phyloP scores from a whole-genome alignment of 441 rosid species.

The Rhodomyrtus psidioides region DNA sequence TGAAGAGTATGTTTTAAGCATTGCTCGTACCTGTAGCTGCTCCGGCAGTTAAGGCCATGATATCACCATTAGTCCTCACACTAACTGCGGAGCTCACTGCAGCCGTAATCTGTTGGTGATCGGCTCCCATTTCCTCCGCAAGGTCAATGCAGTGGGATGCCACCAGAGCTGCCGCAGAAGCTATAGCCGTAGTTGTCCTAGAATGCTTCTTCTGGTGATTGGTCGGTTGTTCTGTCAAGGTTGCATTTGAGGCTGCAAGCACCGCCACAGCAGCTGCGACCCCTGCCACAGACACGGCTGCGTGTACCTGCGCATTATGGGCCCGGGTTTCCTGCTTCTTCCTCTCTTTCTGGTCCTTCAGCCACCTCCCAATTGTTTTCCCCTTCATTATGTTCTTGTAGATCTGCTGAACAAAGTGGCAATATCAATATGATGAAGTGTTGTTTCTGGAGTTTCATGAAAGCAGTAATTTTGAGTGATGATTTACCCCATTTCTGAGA shows the following conservation, averaged over 20 bases:
- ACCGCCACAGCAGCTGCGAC: slow-evolving; percentile 93
- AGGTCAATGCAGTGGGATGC: slow-evolving; percentile 91
- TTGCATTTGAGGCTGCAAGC: slow-evolving; percentile 48
- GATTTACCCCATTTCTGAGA: slow-evolving; percentile 48
- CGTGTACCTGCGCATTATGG: slow-evolving; percentile 81
- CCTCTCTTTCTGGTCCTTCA: slow-evolving; percentile 88
- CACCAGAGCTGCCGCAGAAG: slow-evolving; percentile 84
- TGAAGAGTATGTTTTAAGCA: background rate
- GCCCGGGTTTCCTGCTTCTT: slow-evolving; percentile 81
- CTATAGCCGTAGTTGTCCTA: slow-evolving; percentile 47
- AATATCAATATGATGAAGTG: background rate
- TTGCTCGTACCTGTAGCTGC: slow-evolving; percentile 79
- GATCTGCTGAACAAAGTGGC: slow-evolving; percentile 27
- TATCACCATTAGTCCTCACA: slow-evolving; percentile 75
- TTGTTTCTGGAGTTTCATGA: background rate
- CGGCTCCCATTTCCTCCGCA: slow-evolving; percentile 91
- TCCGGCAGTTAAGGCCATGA: slow-evolving; percentile 90
- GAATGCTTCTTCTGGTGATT: slow-evolving; percentile 20
- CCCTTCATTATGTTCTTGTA: slow-evolving; percentile 68
- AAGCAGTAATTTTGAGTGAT: background rate
- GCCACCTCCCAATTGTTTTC: slow-evolving; percentile 75
- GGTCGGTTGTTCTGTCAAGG: slow-evolving; percentile 27
- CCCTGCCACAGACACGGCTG: slow-evolving; percentile 89
- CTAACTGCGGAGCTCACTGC: slow-evolving; percentile 76
- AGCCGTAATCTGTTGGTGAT: slow-evolving; percentile 57